phyloP scores from a whole-genome alignment of 371 early-diverging fungal species.

The Mucor indicus region DNA sequence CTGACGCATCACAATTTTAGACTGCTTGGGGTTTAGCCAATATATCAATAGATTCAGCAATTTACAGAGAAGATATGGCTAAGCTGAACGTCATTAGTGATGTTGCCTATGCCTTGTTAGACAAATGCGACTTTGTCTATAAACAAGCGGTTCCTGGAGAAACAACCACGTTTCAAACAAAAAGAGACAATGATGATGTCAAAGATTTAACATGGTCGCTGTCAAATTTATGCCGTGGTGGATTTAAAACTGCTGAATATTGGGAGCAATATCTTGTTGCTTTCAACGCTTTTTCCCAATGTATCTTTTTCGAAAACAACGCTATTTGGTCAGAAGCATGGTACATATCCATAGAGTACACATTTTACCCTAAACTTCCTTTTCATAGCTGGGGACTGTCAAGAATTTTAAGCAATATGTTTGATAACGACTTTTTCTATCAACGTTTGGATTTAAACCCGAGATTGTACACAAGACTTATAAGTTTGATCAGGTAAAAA shows the following conservation, averaged over 20 bases:
- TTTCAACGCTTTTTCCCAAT: slow-evolving; percentile 27
- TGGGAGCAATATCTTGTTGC: slow-evolving; percentile 27
- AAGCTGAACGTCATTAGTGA: slow-evolving; percentile 11
- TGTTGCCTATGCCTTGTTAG: slow-evolving; percentile 7
- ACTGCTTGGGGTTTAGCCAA: slow-evolving; percentile 25
- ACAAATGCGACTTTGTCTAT: slow-evolving; percentile 6
- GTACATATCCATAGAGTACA: too few species aligned
- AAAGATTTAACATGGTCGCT: slow-evolving; percentile 13
- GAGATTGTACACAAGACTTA: slow-evolving; percentile 7
- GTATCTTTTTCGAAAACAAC: slow-evolving; percentile 29
- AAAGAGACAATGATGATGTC: slow-evolving; percentile 9
- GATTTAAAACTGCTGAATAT: slow-evolving; percentile 2
- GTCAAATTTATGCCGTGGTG: slow-evolving; percentile 17
- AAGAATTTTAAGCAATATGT: slow-evolving; percentile 40
- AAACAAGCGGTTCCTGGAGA: background rate
- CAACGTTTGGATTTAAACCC: slow-evolving; percentile 3
- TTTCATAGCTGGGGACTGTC: slow-evolving; percentile 52
- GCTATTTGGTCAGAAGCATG: slow-evolving; percentile 30
- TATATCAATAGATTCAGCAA: slow-evolving; percentile 18
- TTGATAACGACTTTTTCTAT: slow-evolving; percentile 19
- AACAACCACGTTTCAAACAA: background rate
- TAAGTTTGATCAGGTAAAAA: slow-evolving; percentile 13
- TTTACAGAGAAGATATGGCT: slow-evolving; percentile 15
- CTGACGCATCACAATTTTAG: background rate
- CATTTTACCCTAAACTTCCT: too few species aligned